Evolutionary conservation across 2,329 filamentous ascomycete genomes (phyloP), one percentile per base, ranked within the genome.

Genomic region (Aureobasidium sp.): DNA sequence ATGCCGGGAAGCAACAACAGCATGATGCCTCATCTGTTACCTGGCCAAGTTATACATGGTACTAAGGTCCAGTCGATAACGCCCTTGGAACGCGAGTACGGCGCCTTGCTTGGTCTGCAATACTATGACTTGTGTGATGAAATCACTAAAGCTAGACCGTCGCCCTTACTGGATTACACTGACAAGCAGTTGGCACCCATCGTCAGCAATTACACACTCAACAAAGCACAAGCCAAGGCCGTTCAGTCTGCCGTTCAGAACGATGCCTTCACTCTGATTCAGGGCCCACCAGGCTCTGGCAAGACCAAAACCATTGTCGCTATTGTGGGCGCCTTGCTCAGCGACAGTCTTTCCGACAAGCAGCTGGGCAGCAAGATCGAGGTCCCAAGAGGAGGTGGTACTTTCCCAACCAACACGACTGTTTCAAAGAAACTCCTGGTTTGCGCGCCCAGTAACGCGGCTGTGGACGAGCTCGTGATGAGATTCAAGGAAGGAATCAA

Each of bases 251-350:
- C 92, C 14, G 84, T 92, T 62, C 92, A 96, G 69, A 99, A 99
- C 68, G 94, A 97, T 74, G 95, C 91, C 0, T 99, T 99, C 71
- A 97, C 94, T 3, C 79, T 99, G 64, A 91, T 99, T 68, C 94
- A 99, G 76, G 94, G 89, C 61, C 94, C 94, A 56, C 94, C 94
- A 1, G 94, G 94, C 73, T 97, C 94, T 4, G 94, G 93, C 70
- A 99, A 99, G 77, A 99, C 94, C 0, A 99, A 99, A 74, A 99
- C 94, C 0, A 99, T 99, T 64, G 85, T 96, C 61, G 94, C 93
- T 35, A 95, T 99, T 80, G 92, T 97, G 27, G 94, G 94, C 39
- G 90, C 91, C 40, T 79, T 99, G 17, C 74, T 96, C 48, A 89
- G 85, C 6, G 82, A 83, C 42, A 79, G 68, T 54, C 80, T 84